Evolutionary conservation across 192 early-diverging fungal genomes (phyloP), one percentile per base, ranked within the genome.

Genomic region (Ramicandelaber brevisporus): DNA sequence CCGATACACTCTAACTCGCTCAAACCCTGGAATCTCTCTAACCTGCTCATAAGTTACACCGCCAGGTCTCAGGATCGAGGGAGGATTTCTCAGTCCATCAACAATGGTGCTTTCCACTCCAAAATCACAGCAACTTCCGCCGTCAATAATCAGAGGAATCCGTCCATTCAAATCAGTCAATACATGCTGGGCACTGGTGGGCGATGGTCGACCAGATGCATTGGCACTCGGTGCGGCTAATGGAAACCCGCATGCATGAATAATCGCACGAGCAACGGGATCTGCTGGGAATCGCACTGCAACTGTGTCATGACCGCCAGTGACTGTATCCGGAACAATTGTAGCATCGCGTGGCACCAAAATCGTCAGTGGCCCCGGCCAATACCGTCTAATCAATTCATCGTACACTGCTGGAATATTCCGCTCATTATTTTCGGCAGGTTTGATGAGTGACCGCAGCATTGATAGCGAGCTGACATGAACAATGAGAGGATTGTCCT

Each of bases 161-260:
- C 73, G 69, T 5, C 63, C 63, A 10, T 50, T 34, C 0, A 99
- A 57, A 39, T 98, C 92, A 15, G 68, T 47, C 19, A 54, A 53
- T 1, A 99, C 93, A 57, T 99, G 93, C 1, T 44, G 47, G 0
- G 89, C 93, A 5, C 66, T 42, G 4, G 93, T 99, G 3, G 93
- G 93, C 5, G 82, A 87, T 2, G 93, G 93, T 18, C 80, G 68
- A 6, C 89, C 88, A 19, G 80, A 86, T 6, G 79, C 74, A 48
- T 99, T 99, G 18, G 93, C 93, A n/a, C 82, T 87, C 12, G 93
- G 93, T 5, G 93, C 93, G 5, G 93, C 93, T 40, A 99, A 46
- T 3, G 93, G 93, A 17, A 80, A 66, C 14, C 71, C 78, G 41
- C 73, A 75, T 1, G 50, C 45, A 8, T 68, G 50, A 33, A 99